Base-by-base conservation (phyloP, 305 asterid genomes). In the Salvia sclarea region DNA sequence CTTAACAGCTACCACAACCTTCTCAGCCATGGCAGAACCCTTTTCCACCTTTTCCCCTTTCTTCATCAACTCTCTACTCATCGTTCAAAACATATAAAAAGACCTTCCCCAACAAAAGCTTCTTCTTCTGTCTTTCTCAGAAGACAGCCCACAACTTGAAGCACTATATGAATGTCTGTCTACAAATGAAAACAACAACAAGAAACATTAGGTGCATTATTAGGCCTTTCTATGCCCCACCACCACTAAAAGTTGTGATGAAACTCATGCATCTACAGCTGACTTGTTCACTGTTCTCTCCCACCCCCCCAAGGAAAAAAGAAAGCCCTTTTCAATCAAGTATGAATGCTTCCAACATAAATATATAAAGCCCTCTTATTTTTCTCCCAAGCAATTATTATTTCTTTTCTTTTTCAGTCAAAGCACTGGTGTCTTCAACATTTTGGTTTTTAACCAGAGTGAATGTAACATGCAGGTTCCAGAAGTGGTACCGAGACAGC, bases 1-100 rank as follows among this genome's bases (percentile, higher is more conserved):
- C 85, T 92, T 92, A 31, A 95, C 99, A 77, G 99, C 99, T 14
- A 95, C 99, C 74, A 95, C 92, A 64, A 88, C 94, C 71, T 89
- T 92, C 83, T 86, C 98, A 56, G 92, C 84, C 60, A 70, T 82
- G 75, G 79, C 87, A 75, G 66, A 59, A 41, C 80, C 85, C 84
- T 66, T 86, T 28, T 81, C 94, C 68, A 76, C 82, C 64, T 83
- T 81, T 11, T 53, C 82, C 75, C 76, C 90, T 73, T 84, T 87
- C 85, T 82, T 89, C 79, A 81, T 89, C 79, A 81, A 65, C 48
- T 87, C 96, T 55, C 84, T 83, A 78, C 86, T 89, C 96, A 89
- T 90, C 62, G 5, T 56, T 55, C 25, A 30, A 79, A 68, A 55
- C 61, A 11, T 50, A 13, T 13, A 53, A 21, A 60, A 35, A 53